These are phyloP conservation scores for Neocucurbitaria cava DNA, from an alignment of 2,329 filamentous ascomycete genomes.

Conservation along the genomic window DNA sequence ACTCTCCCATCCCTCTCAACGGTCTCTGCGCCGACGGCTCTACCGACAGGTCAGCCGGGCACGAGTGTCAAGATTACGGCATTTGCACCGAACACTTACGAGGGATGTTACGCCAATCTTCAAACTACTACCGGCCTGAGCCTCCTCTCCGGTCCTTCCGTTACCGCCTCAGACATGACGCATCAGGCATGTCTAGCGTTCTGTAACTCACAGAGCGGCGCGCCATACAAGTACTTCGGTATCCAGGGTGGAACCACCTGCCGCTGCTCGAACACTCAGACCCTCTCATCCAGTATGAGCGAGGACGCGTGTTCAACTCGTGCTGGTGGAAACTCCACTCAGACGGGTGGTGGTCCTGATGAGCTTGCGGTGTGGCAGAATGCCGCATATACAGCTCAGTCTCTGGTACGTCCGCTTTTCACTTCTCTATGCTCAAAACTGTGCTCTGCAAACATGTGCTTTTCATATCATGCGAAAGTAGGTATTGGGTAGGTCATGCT, in stretches of 20 bases:
- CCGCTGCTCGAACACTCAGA: neutral
- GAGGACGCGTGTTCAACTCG: neutral
- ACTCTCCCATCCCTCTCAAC: too few species aligned
- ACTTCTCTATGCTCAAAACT: constrained; percentile 16
- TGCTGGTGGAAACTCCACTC: neutral
- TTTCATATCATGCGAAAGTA: constrained; percentile 6
- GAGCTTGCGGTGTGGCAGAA: neutral
- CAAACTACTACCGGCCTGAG: neutral
- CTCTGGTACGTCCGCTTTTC: constrained; percentile 5
- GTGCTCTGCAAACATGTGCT: constrained; percentile 16
- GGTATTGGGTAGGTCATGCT: constrained; percentile 12
- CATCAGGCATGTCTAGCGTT: neutral
- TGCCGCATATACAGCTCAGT: neutral
- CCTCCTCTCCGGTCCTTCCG: neutral
- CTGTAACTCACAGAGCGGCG: neutral
- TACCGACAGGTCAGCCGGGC: neutral
- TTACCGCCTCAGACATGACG: neutral
- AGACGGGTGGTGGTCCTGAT: neutral
- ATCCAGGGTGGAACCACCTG: neutral
- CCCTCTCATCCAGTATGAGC: too few species aligned
- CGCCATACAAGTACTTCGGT: neutral
- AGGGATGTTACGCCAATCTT: neutral
- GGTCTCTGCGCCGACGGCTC: neutral
- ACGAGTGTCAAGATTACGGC: neutral
- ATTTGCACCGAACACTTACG: neutral